A percentile compares a stretch with the other conserved stretches of the same genome.
Evolutionary conservation across 1,284 basidiomycete genomes (phyloP).

Genomic region (Tilletia setariae): DNA sequence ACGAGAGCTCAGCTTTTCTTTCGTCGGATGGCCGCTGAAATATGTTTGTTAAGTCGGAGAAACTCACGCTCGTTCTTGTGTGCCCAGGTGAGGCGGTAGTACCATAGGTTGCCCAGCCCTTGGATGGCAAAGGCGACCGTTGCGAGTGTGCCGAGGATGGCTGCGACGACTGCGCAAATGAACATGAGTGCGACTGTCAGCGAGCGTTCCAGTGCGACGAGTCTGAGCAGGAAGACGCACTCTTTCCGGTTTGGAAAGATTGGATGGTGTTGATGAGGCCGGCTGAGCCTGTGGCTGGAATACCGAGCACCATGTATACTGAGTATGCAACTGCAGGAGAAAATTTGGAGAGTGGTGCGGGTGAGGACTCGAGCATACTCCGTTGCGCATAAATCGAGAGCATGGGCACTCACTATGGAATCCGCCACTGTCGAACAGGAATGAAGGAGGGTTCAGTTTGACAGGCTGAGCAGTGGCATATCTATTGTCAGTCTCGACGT

Average conservation of each 20-base stretch:
- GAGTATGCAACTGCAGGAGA: conserved; percentile 85
- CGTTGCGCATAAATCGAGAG: too few species aligned
- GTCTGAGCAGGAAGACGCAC: not conserved
- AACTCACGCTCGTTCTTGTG: conserved; percentile 67
- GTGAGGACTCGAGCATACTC: too few species aligned
- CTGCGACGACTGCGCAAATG: conserved; percentile 27
- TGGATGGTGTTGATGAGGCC: conserved; percentile 90
- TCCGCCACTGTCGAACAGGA: conserved; percentile 16
- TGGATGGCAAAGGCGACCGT: conserved; percentile 85
- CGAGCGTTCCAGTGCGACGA: not conserved
- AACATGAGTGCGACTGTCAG: not conserved
- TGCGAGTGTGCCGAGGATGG: conserved; percentile 69
- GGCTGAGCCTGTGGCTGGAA: conserved; percentile 77
- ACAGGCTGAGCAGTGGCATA: too few species aligned
- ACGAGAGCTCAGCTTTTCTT: too few species aligned
- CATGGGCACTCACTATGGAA: conserved; percentile 17
- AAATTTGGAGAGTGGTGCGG: too few species aligned
- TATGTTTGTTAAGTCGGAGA: too few species aligned
- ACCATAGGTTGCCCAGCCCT: conserved; percentile 74
- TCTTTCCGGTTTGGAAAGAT: conserved; percentile 45
- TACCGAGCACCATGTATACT: conserved; percentile 57
- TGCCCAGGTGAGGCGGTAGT: conserved; percentile 75
- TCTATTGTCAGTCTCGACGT: not conserved
- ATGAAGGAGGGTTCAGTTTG: not conserved
- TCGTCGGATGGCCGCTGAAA: too few species aligned